These are phyloP conservation scores for Psilocybe sp. DNA, from an alignment of 768 basidiomycete species.

Conservation along the genomic window DNA sequence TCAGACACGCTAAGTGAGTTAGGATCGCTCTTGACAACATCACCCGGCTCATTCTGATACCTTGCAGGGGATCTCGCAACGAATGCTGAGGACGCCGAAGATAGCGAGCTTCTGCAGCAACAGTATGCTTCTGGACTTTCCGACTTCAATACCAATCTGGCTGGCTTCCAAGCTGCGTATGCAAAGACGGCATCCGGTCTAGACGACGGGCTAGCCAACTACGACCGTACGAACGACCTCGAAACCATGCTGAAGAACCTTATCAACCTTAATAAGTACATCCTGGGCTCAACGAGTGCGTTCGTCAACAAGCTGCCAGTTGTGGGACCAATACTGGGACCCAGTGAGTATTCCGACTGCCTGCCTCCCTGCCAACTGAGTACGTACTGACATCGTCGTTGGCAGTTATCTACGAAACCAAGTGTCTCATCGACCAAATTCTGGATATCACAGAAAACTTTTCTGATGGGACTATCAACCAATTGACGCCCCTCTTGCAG, in stretches of 20 bases:
- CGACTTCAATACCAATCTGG: constrained; percentile 29
- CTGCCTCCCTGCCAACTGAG: not conserved
- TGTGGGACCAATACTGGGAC: constrained; percentile 50
- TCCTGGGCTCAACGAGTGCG: constrained; percentile 27
- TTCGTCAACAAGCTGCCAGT: constrained; percentile 39
- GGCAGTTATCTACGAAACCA: constrained; percentile 56
- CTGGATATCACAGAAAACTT: constrained; percentile 48
- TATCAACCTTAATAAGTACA: constrained; percentile 46
- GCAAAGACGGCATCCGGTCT: constrained; percentile 27
- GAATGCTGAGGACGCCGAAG: constrained; percentile 18
- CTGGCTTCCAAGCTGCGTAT: constrained; percentile 29
- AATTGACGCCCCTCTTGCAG: constrained; percentile 33
- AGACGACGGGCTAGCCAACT: constrained; percentile 50
- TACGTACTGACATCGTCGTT: not conserved
- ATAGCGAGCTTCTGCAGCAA: constrained; percentile 32
- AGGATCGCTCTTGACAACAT: not conserved
- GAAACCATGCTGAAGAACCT: constrained; percentile 49
- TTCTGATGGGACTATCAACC: constrained; percentile 44
- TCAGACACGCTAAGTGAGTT: constrained; percentile 28
- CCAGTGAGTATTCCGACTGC: constrained; percentile 40
- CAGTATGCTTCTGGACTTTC: constrained; percentile 33
- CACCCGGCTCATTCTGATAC: constrained; percentile 4
- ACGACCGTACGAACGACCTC: constrained; percentile 39
- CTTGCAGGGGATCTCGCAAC: constrained; percentile 30
- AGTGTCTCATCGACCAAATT: constrained; percentile 54